phyloP scores from a whole-genome alignment of 352 stramenopile species.

The Phytopythium chamaehyphon region DNA sequence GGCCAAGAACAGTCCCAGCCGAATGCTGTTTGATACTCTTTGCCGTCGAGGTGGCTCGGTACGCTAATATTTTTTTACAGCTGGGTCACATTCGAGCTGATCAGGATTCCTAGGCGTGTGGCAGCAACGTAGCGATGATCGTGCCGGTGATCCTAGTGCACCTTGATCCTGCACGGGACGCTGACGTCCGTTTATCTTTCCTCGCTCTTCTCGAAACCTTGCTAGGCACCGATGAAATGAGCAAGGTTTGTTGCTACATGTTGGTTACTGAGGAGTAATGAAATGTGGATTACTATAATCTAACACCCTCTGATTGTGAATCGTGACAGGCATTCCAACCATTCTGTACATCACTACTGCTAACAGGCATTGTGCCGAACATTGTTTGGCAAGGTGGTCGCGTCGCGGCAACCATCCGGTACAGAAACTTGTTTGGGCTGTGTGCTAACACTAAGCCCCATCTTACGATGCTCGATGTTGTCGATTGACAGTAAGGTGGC shows the following conservation, averaged over 20 bases:
- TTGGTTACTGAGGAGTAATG: not conserved
- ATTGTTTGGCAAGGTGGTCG: conserved; percentile 87
- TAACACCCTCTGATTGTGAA: not conserved
- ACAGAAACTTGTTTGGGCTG: not conserved
- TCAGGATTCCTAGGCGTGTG: conserved; percentile 66
- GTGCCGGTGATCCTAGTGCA: conserved; percentile 65
- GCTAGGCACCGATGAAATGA: conserved; percentile 50
- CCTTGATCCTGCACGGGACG: conserved; percentile 56
- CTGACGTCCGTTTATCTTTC: conserved; percentile 75
- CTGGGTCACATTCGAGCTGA: too few relatives aligned
- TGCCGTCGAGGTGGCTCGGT: conserved; percentile 61
- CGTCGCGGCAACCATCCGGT: conserved; percentile 84
- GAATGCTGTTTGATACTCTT: conserved; percentile 76
- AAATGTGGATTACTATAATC: not conserved
- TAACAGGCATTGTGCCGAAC: conserved; percentile 85
- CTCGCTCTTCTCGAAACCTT: conserved; percentile 84
- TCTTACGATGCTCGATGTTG: not conserved
- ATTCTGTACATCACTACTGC: conserved; percentile 52
- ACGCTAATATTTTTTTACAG: conserved; percentile 7
- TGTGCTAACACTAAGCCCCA: not conserved
- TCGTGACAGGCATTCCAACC: conserved; percentile 49
- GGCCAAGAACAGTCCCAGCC: conserved; percentile 56
- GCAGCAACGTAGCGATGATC: conserved; percentile 47
- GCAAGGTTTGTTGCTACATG: conserved; percentile 25
- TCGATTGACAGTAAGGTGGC: conserved; percentile 74